Conservation (phyloP, 768 basidiomycete species). For the Clavulina sp. region DNA sequence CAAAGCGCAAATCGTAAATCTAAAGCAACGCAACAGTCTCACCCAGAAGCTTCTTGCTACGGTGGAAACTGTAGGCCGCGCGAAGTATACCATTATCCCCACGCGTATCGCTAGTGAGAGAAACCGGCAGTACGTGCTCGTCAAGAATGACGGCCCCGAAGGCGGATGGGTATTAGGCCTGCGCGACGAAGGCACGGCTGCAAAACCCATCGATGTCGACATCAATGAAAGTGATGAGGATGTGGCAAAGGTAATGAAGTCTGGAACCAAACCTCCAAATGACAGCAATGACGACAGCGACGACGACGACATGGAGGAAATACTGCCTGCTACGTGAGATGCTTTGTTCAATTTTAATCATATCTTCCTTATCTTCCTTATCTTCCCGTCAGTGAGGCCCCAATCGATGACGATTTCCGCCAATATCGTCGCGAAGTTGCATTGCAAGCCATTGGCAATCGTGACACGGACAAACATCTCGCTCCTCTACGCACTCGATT, state of each 20-base stretch:
- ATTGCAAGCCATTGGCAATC: constrained; percentile 36
- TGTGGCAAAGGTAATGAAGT: constrained; percentile 17
- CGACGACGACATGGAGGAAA: constrained; percentile 68
- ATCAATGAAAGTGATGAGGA: constrained; percentile 29
- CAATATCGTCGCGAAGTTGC: constrained; percentile 45
- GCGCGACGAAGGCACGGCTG: constrained; percentile 64
- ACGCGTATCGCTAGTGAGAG: constrained; percentile 88
- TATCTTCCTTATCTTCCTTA: constrained; percentile 1
- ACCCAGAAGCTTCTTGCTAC: constrained; percentile 88
- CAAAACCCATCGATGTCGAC: constrained; percentile 79
- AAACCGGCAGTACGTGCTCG: constrained; percentile 84
- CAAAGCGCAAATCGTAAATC: constrained; percentile 82
- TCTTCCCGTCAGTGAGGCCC: background rate
- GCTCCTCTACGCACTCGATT: constrained; percentile 9
- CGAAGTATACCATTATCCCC: constrained; percentile 66
- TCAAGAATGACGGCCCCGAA: constrained; percentile 73
- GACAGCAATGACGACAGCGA: constrained; percentile 23
- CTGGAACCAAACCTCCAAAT: constrained; percentile 12
- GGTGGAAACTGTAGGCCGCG: constrained; percentile 83
- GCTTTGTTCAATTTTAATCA: background rate
- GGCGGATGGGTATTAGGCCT: constrained; percentile 95
- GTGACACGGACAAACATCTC: constrained; percentile 27
- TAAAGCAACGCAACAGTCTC: constrained; percentile 73
- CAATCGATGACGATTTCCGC: constrained; percentile 40
- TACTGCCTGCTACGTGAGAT: constrained; percentile 15